phyloP scores from a whole-genome alignment of 2,329 filamentous ascomycete genomes.

The Escovopsis sp. region DNA sequence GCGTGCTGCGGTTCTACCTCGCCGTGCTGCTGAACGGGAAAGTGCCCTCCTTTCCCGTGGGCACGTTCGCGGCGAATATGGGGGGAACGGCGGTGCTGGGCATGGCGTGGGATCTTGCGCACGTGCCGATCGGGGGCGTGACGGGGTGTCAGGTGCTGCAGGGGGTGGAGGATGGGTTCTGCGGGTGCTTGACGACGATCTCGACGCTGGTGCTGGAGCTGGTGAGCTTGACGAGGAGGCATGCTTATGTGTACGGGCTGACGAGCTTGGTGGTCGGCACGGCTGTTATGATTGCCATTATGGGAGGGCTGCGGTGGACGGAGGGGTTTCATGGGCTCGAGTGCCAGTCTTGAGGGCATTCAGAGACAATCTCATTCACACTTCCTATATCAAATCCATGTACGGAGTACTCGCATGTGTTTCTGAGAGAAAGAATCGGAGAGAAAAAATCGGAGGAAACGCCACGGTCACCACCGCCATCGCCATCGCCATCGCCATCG shows the following conservation, averaged over 20 bases:
- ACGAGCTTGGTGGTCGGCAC: constrained; percentile 45
- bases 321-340: constrained; percentile 32
- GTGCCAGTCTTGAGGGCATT: constrained; percentile 15
- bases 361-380: too few relatives aligned
- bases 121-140: constrained; percentile 38
- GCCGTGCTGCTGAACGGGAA: constrained; percentile 56
- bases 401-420: too few relatives aligned
- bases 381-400: too few relatives aligned
- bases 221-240: constrained; percentile 31
- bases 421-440: too few relatives aligned
- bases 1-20: constrained; percentile 57
- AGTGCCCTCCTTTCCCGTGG: constrained; percentile 57
- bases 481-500: too few relatives aligned
- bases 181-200: constrained; percentile 49
- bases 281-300: constrained; percentile 47
- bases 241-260: constrained; percentile 53
- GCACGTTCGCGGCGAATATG: constrained; percentile 74
- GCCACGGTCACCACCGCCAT: too few relatives aligned
- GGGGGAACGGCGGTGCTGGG: constrained; percentile 60
- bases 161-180: constrained; percentile 52
- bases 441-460: too few relatives aligned
- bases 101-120: constrained; percentile 66
- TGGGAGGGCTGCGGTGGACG: constrained; percentile 64
- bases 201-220: constrained; percentile 53
- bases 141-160: constrained; percentile 54